A percentile compares a stretch with the other conserved stretches of the same genome.
Conservation (phyloP, 495 filamentous ascomycete genomes). For the Penicillium pancosmium region DNA sequence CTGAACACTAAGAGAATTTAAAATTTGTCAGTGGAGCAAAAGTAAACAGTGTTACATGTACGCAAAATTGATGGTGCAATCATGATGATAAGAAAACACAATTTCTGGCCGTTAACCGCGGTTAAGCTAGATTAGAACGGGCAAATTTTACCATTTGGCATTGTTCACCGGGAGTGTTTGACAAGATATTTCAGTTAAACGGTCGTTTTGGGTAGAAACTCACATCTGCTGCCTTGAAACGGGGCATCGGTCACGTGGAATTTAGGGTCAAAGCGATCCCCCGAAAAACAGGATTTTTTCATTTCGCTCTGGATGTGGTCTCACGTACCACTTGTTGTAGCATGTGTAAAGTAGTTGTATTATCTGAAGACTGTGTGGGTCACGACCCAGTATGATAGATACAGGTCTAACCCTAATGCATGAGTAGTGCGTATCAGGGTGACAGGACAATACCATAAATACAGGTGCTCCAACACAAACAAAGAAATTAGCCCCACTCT, state of each 20-base stretch:
- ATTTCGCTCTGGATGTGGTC: not conserved
- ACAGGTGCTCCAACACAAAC: no score
- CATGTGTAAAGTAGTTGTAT: no score
- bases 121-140: not conserved
- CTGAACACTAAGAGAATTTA: not conserved
- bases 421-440: no score
- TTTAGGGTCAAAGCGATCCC: not conserved
- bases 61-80: not conserved
- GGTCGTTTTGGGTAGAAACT: not conserved
- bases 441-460: no score
- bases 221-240: not conserved
- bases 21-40: not conserved
- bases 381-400: no score
- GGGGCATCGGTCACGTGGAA: not conserved
- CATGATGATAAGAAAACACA: not conserved
- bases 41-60: not conserved
- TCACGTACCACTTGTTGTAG: not conserved
- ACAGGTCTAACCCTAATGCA: no score
- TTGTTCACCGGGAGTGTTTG: not conserved
- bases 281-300: not conserved
- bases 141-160: slow-evolving; percentile 1
- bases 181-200: not conserved
- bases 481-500: no score
- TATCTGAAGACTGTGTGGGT: no score
- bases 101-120: not conserved